Base-by-base conservation (phyloP, 2,329 filamentous ascomycete genomes). In the Tolypocladium nubicola region DNA sequence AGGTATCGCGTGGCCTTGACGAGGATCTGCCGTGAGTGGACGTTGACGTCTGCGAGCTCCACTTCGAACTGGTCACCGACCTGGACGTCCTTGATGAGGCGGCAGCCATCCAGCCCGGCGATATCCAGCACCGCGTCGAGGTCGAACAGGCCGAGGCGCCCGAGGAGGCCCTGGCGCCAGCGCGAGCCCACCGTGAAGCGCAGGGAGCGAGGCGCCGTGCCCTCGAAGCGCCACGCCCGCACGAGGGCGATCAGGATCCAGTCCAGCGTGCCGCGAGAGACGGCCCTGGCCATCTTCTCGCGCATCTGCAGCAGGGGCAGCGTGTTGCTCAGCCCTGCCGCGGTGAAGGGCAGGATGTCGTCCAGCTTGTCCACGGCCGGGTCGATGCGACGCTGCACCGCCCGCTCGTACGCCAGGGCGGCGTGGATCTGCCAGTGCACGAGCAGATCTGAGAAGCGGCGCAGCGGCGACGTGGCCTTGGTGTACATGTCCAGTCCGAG, bases 351-450 rank as follows among this genome's bases (percentile, higher is more conserved):
- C 13, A 83, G 71, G 60, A 76, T 74, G 7, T 64, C 61, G 45
- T 68, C 63, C 53, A 70, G 35, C 43, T 70, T 58, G 47, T 72
- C 70, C 21, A 59, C 54, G 8, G 59, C 41, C 9, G 64, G 55
- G 33, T 69, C 63, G 40, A 73, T 60, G 16, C 56, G 58, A 21
- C 66, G 62, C 47, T 64, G 58, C 30, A 60, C 60, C 41, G 71
- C 64, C 10, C 76, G 72, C 62, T 80, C 77, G 58, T 76, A 69
- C 16, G 73, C 71, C 38, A 88, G 70, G 11, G 81, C 78, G 2
- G 79, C 79, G 64, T 86, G 79, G 60, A 88, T 81, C 67, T 88
- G 84, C 82, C 83, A 87, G 70, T 87, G 84, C 1, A 81, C 77
- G 38, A 88, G 66, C 52, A 88, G 71, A 67, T 88, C 85, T 6